phyloP scores from a whole-genome alignment of 2,329 filamentous ascomycete genomes.

The Sordariomycetes sp. region DNA sequence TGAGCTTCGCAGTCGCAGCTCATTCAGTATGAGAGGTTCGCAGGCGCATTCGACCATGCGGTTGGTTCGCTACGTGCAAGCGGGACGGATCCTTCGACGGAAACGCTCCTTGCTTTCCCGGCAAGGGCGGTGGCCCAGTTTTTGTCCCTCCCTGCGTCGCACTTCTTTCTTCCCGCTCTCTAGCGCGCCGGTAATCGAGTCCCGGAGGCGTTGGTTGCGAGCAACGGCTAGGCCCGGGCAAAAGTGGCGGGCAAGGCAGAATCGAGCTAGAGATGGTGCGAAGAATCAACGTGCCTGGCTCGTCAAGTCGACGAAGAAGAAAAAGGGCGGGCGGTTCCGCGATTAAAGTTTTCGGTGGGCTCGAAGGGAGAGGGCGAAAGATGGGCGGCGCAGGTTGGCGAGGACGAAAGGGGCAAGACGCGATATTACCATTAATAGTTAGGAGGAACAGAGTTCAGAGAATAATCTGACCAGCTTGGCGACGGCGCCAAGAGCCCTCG shows the following conservation, averaged over 20 bases:
- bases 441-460: neutral
- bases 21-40: neutral
- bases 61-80: neutral
- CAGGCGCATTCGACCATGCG: neutral
- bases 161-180: neutral
- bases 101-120: neutral
- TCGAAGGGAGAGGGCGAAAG: neutral
- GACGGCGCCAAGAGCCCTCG: neutral
- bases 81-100: neutral
- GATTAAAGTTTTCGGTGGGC: neutral
- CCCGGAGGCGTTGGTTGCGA: neutral
- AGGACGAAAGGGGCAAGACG: neutral
- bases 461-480: neutral
- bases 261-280: neutral
- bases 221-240: neutral
- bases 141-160: neutral
- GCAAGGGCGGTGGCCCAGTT: neutral
- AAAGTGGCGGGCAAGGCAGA: neutral
- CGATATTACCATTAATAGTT: neutral
- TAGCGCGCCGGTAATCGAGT: neutral
- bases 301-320: too few relatives aligned
- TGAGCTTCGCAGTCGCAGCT: neutral
- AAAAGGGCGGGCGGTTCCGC: neutral
- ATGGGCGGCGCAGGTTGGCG: neutral
- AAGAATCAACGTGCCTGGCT: too few relatives aligned